phyloP scores from a whole-genome alignment of 768 basidiomycete species.

The Kwoniella shandongensis region DNA sequence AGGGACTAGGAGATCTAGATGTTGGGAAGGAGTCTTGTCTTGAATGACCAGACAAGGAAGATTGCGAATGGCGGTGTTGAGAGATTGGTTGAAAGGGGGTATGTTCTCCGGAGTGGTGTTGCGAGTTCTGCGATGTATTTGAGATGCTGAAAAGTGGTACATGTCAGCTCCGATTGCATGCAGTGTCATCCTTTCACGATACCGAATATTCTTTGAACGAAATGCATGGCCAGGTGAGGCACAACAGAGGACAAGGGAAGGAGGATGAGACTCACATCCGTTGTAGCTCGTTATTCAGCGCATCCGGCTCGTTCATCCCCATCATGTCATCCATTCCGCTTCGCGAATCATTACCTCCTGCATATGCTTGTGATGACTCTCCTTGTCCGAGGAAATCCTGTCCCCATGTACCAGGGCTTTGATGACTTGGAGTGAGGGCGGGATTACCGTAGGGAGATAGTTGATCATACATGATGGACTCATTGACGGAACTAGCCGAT shows the following conservation, averaged over 20 bases:
- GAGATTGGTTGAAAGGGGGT: constrained; percentile 17
- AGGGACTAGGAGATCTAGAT: constrained; percentile 30
- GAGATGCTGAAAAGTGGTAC: constrained; percentile 18
- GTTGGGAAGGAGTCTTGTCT: constrained; percentile 17
- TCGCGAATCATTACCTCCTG: constrained; percentile 1
- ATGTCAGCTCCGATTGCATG: background rate
- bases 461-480: constrained; percentile 12
- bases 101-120: constrained; percentile 20
- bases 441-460: constrained; percentile 8
- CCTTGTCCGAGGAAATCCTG: constrained; percentile 25
- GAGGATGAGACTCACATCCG: constrained; percentile 21
- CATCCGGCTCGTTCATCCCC: constrained; percentile 16
- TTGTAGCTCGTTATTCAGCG: constrained; percentile 21
- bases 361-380: constrained; percentile 1
- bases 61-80: constrained; percentile 12
- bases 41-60: constrained; percentile 14
- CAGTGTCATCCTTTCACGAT: no score
- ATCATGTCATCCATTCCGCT: constrained; percentile 14
- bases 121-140: constrained; percentile 19
- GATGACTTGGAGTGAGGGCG: constrained; percentile 7
- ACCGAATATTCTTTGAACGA: no score
- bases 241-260: no score
- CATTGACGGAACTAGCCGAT: constrained; percentile 11
- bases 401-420: constrained; percentile 15
- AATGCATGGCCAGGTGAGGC: no score